These are phyloP conservation scores for Umbelopsis ramanniana DNA, from an alignment of 192 early-diverging fungal genomes.

Conservation along the genomic window DNA sequence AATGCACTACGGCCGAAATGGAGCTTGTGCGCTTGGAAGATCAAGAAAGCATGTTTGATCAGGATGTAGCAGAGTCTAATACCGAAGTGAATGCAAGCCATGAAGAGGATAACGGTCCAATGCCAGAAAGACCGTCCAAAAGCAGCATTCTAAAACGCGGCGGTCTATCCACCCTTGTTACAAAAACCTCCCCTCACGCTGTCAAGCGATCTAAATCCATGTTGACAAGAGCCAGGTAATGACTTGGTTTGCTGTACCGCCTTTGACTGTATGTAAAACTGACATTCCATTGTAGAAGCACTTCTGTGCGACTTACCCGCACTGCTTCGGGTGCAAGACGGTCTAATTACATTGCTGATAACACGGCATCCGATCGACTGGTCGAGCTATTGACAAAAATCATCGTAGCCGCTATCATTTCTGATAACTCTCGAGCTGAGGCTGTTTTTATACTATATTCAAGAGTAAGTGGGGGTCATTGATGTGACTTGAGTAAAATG, in stretches of 20 bases:
- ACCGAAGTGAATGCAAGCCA: not conserved
- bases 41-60: slow-evolving; percentile 37
- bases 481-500: not conserved
- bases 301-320: not conserved
- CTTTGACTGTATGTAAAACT: not conserved
- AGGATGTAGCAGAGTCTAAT: not conserved
- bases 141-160: slow-evolving; percentile 40
- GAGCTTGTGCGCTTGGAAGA: slow-evolving; percentile 42
- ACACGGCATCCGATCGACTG: not conserved
- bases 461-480: slow-evolving; percentile 11
- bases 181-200: slow-evolving; percentile 46
- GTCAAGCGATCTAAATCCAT: slow-evolving; percentile 31
- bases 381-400: slow-evolving; percentile 1
- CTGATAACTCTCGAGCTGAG: not conserved
- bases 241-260: too few species aligned
- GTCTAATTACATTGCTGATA: not conserved
- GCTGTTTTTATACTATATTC: slow-evolving; percentile 2
- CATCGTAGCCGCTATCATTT: not conserved
- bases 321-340: not conserved
- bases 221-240: slow-evolving; percentile 31
- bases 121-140: not conserved
- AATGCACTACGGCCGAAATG: slow-evolving; percentile 43
- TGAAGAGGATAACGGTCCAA: not conserved
- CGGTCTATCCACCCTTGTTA: slow-evolving; percentile 29
- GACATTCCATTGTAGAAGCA: not conserved